Percentiles rank a stretch among this genome's conserved stretches.
Evolutionary conservation across 148 eudicot species (phyloP).

Genomic region (Vaccinium darrowii): DNA sequence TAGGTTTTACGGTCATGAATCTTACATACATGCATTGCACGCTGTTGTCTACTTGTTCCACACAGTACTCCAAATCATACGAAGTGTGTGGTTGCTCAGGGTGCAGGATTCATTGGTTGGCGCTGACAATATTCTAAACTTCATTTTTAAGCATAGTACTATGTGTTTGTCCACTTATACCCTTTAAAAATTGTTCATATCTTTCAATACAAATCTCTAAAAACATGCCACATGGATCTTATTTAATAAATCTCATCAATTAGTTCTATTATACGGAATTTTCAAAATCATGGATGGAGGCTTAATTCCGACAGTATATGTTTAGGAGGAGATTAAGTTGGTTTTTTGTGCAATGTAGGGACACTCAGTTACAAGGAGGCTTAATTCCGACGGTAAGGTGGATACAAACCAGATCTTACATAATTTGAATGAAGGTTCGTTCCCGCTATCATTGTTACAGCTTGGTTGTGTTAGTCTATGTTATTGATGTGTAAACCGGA

Average conservation of each 20-base stretch:
- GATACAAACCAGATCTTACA: constrained; percentile 76
- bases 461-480: background rate
- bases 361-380: constrained; percentile 71
- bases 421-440: constrained; percentile 70
- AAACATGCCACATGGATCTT: too few species aligned
- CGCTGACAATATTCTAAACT: background rate
- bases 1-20: background rate
- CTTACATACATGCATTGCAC: background rate
- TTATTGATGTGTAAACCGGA: background rate
- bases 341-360: constrained; percentile 43
- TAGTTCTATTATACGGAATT: too few species aligned
- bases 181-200: too few species aligned
- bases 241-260: too few species aligned
- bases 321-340: background rate
- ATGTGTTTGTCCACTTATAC: background rate
- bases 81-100: background rate
- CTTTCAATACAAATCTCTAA: too few species aligned
- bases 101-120: constrained; percentile 6
- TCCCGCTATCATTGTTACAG: background rate
- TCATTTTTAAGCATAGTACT: background rate
- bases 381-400: constrained; percentile 73
- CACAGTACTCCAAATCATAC: background rate
- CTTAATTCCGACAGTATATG: background rate
- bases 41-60: background rate
- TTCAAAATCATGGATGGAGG: too few species aligned